Conservation (phyloP, 1,139 yeast species). For the Komagataea norvegica region DNA sequence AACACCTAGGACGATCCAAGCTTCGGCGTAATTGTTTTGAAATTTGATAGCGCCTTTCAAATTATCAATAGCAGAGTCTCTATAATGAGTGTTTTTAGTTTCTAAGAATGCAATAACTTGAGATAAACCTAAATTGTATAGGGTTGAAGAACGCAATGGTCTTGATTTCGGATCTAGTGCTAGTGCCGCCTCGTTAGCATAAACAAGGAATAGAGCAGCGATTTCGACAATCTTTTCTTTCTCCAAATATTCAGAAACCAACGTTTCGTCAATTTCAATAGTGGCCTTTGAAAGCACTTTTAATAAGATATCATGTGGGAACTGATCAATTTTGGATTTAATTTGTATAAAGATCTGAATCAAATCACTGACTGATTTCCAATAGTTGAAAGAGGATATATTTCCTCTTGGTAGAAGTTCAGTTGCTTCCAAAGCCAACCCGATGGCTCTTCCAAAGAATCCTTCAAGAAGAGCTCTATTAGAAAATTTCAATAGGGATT, state of each 20-base stretch:
- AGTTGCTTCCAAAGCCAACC: conserved; percentile 42
- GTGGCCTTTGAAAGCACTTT: conserved; percentile 31
- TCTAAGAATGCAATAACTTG: conserved; percentile 45
- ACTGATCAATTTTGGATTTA: conserved; percentile 39
- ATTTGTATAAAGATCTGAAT: conserved; percentile 41
- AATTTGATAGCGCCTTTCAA: conserved; percentile 65
- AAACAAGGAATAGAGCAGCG: conserved; percentile 17
- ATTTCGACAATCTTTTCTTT: conserved; percentile 18
- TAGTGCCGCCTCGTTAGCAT: conserved; percentile 21
- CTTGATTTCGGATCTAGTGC: conserved; percentile 34
- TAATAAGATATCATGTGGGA: conserved; percentile 42
- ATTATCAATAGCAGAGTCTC: conserved; percentile 49
- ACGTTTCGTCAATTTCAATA: conserved; percentile 15
- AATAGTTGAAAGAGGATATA: conserved; percentile 40
- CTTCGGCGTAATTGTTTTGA: conserved; percentile 64
- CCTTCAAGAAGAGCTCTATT: conserved; percentile 52
- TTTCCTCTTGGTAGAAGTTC: conserved; percentile 28
- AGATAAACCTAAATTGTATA: conserved; percentile 69
- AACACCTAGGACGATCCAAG: conserved; percentile 83
- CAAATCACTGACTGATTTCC: conserved; percentile 49
- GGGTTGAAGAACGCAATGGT: conserved; percentile 52
- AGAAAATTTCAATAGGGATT: conserved; percentile 53
- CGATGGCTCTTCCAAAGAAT: conserved; percentile 59
- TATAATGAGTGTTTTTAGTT: conserved; percentile 29
- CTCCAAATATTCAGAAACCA: conserved; percentile 9